Evolutionary conservation across 1,284 basidiomycete genomes (phyloP), one percentile per base, ranked within the genome.

Genomic region (Ganoderma lingzhi): DNA sequence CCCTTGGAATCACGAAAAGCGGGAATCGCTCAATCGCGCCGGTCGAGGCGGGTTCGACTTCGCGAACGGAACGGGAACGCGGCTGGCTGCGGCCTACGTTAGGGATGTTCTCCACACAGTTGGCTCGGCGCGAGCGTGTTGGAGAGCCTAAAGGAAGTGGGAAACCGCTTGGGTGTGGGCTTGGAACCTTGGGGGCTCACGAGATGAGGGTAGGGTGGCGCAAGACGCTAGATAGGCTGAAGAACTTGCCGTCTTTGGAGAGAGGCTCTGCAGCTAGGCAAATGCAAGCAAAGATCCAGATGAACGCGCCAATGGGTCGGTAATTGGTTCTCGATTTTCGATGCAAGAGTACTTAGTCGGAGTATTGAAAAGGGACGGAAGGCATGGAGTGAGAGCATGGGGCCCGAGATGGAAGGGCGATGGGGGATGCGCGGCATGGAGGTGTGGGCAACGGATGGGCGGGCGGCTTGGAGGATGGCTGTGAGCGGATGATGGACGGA

Each of bases 391-490:
- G 48, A 51, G 48, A 28, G 10, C 14, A 51, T 39, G n/a, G 56
- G n/a, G 35, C 17, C 35, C 56, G 56, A 59, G 35, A 35, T n/a
- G 56, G 56, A 35, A n/a, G 35, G 35, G 35, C 32, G 56, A 37
- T 30, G 28, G 55, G 23, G 6, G 55, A 56, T 55, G 23, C 28
- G 45, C 15, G 53, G 53, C 30, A 58, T 59, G 15, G 10, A 8
- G 32, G 23, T 39, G 56, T 2, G 59, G 23, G 19, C n/a, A n/a
- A 15, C 23, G 39, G 5, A 15, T 60, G 9, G 37, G 12, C 37
- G 39, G 59, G 59, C 59, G 59, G 59, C 39, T 61, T 42, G 39
- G 23, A 28, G 59, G 37, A 61, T 42, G 59, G 59, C 59, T 61
- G 59, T 61, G 59, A 9, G 17, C 59, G 41, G 39, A 42, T 61